phyloP scores from a whole-genome alignment of 2,329 filamentous ascomycete genomes.

The Stachybotrys elegans region DNA sequence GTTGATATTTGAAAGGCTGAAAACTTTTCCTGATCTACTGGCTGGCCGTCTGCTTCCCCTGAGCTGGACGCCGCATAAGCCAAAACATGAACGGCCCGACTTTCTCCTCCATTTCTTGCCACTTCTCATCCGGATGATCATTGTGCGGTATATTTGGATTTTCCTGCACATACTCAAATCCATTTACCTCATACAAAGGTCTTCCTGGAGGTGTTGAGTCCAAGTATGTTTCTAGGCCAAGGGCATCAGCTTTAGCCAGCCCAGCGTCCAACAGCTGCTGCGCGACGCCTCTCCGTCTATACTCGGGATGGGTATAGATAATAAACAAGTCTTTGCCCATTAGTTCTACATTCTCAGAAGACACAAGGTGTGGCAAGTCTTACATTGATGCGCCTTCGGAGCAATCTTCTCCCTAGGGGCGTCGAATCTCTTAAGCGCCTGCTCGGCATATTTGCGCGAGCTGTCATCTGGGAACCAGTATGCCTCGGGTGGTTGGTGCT shows the following conservation, averaged over 20 bases:
- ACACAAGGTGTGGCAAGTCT: not conserved
- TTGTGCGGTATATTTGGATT: not conserved
- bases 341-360: not conserved
- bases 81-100: not conserved
- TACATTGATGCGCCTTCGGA: not conserved
- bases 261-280: not conserved
- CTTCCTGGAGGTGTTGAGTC: not conserved
- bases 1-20: too few species aligned
- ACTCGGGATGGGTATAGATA: not conserved
- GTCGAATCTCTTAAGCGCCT: not conserved
- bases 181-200: not conserved
- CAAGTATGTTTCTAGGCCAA: not conserved
- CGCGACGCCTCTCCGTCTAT: not conserved
- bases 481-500: not conserved
- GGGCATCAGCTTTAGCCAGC: not conserved
- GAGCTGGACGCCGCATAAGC: not conserved
- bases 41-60: too few species aligned
- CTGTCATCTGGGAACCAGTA: not conserved
- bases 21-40: too few species aligned
- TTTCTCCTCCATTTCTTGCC: not conserved
- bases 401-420: not conserved
- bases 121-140: not conserved
- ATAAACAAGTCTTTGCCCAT: not conserved
- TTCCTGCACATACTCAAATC: not conserved
- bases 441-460: not conserved